Base-by-base conservation (phyloP, 2,329 filamentous ascomycete genomes). In the Colletotrichum sp. region DNA sequence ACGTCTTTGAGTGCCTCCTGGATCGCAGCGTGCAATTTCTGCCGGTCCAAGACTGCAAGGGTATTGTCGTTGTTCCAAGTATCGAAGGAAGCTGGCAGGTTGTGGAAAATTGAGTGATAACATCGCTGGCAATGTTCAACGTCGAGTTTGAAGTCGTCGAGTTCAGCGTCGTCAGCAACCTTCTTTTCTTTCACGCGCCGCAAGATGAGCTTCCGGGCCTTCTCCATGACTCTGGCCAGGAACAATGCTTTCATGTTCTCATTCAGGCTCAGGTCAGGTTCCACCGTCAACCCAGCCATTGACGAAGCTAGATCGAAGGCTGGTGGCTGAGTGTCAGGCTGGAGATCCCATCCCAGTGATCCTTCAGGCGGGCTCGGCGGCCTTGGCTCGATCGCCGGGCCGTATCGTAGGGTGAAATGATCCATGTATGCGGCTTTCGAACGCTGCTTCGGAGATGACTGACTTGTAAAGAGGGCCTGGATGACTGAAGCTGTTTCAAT, bases 161-260 rank as follows among this genome's bases (percentile, higher is more conserved):
- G 43, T 13, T 52, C 43, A 13, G n/a, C 18, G 12, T 21, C 18
- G 43, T 13, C n/a, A 3, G 43, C 43, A 12, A 6, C n/a, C n/a
- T 21, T 52, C n/a, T 12, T 52, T 52, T 21, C 43, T 21, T 52
- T 52, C 6, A 52, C n/a, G 18, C 43, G 43, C n/a, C 43, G 43
- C 43, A 52, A 52, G n/a, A 52, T 21, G n/a, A 52, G 43, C 43
- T 21, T 52, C 43, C 43, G 43, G 43, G n/a, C 43, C 43, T 52
- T 52, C 43, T 52, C 43, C 43, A 52, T 52, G n/a, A 52, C 43
- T 48, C 43, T 52, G n/a, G 43, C n/a, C 43, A 52, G n/a, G 43
- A 52, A 52, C 43, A 52, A 52, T 21, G 43, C 43, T 52, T 21
- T 52, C 43, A 52, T 52, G n/a, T 52, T 52, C 43, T 52, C 43